Evolutionary conservation across 352 stramenopile species (phyloP), one percentile per base, ranked within the genome.

Genomic region (Phytophthora boehmeriae): DNA sequence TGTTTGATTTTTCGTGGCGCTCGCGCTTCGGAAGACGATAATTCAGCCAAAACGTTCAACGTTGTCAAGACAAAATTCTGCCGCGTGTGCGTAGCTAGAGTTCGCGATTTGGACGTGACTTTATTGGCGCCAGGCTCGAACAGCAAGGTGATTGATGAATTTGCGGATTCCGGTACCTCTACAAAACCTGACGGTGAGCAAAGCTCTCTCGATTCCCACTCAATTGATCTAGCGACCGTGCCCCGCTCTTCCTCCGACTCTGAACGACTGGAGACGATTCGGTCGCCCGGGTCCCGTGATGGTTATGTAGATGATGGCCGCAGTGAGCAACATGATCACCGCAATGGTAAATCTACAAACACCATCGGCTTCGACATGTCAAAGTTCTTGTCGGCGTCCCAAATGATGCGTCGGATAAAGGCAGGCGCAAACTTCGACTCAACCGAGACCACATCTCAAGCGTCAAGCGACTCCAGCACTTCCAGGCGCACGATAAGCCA

Each of bases 1-100:
- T 92, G 83, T 49, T 55, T 81, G 32, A 43, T 90, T 25, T 71
- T 75, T 46, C 77, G 80, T 14, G 73, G 67, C 14, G 61, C 76
- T 5, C 63, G 56, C 13, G 57, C 44, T 10, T 50, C 47, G 36
- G 50, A 51, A 27, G 45, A 22, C 34, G 50, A 71, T 27, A 58
- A 22, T 62, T 28, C 36, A 2, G 17, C 58, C 16, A 61, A 52
- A 49, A 68, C 51, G 23, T 81, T 86, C 50, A 68, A 70, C 34
- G 48, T 79, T 14, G 54, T 72, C 17, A 82, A 86, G 66, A 86
- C 73, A 38, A 86, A 88, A 53, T 84, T 89, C 45, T 89, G 80
- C 46, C 55, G 79, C 20, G 49, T 73, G 49, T 89, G 80, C 54
- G 61, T 89, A 30, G 72, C 71, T 16, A 74, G 76, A 25, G 66